phyloP scores from a whole-genome alignment of 2,329 filamentous ascomycete genomes.

The Alternaria dauci region DNA sequence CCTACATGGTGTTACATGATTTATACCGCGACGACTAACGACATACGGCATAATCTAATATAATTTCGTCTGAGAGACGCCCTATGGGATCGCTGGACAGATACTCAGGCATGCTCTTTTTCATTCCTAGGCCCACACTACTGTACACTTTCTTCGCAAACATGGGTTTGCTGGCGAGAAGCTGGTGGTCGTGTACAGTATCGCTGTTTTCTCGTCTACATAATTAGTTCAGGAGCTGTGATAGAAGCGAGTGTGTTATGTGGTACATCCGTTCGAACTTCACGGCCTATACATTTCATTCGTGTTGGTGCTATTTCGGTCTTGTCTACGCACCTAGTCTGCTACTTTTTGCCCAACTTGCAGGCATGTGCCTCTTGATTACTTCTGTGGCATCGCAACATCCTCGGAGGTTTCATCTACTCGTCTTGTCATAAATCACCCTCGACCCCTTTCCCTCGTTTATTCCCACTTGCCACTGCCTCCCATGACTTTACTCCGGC shows the following conservation, averaged over 20 bases:
- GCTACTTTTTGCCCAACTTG: not conserved
- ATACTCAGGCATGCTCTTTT: conserved; percentile 22
- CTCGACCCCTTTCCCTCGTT: not conserved
- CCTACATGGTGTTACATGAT: conserved; percentile 11
- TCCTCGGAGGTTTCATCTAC: not conserved
- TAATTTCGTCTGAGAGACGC: conserved; percentile 16
- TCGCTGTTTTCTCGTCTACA: conserved; percentile 18
- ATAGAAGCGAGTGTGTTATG: conserved; percentile 16
- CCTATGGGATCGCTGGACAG: conserved; percentile 18
- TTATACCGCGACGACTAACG: conserved; percentile 27
- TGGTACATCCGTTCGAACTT: not conserved
- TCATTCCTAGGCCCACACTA: conserved; percentile 21
- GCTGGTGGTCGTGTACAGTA: conserved; percentile 34
- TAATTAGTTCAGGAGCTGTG: conserved; percentile 24
- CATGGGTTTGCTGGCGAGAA: conserved; percentile 26
- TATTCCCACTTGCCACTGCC: conserved; percentile 32
- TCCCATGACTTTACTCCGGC: conserved; percentile 29
- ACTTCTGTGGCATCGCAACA: not conserved
- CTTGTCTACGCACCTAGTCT: not conserved
- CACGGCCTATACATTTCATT: not conserved
- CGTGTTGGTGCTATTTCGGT: not conserved
- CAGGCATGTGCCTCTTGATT: not conserved
- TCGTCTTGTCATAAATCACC: not conserved
- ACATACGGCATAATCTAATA: conserved; percentile 29
- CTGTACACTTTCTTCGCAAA: conserved; percentile 25